A percentile compares a stretch with the other conserved stretches of the same genome.
phyloP scores from a whole-genome alignment of 768 basidiomycete species.

The Trametes meyenii region DNA sequence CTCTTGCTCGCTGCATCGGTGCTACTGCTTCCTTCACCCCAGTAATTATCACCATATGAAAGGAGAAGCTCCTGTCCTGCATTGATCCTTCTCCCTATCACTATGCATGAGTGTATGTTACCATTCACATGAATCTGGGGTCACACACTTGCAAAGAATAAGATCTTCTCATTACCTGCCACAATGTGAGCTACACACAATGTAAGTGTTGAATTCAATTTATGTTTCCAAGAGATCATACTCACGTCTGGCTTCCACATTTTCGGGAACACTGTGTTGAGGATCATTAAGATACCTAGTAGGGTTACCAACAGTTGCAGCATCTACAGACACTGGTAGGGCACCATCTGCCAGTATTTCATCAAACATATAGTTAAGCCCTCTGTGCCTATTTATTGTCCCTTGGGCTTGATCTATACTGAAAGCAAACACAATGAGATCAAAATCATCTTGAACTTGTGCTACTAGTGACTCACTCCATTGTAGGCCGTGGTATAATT shows the following conservation, averaged over 20 bases:
- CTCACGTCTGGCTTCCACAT: constrained; percentile 34
- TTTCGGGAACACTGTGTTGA: background rate
- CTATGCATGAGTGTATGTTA: background rate
- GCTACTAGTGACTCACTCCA: background rate
- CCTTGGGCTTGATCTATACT: background rate
- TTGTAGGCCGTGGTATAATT: background rate
- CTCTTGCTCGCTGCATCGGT: background rate
- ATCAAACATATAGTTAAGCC: constrained; percentile 42
- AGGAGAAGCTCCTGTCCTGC: constrained; percentile 40
- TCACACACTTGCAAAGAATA: constrained; percentile 40
- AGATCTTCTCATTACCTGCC: constrained; percentile 40
- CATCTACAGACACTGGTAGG: constrained; percentile 36
- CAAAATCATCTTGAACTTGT: too few species aligned
- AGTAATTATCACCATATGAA: constrained; percentile 38
- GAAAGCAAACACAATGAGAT: background rate
- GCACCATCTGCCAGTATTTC: background rate
- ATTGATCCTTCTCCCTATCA: constrained; percentile 31
- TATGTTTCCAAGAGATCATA: background rate
- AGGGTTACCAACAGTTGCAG: constrained; percentile 46
- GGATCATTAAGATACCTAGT: constrained; percentile 49
- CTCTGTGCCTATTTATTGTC: constrained; percentile 16
- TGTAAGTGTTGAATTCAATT: background rate
- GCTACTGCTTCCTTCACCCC: constrained; percentile 15
- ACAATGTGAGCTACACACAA: constrained; percentile 32
- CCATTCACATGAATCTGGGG: background rate